phyloP scores from a whole-genome alignment of 176 grass and related monocot species.

The Triticum monococcum region DNA sequence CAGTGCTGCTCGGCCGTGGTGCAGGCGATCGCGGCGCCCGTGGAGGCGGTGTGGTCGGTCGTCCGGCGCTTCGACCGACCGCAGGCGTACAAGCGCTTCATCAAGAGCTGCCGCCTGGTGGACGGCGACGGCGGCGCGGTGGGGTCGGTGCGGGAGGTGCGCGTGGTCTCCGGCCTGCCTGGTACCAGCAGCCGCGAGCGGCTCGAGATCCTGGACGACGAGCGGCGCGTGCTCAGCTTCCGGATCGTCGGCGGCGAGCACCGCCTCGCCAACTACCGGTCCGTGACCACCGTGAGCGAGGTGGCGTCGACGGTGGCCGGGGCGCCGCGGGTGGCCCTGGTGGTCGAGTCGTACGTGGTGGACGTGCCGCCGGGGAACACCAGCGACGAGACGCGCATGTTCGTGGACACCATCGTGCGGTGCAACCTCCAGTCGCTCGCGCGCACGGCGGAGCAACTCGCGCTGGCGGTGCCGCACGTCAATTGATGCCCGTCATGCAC shows the following conservation, averaged over 20 bases:
- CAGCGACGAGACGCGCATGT: conserved; percentile 58
- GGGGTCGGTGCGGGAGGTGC: conserved; percentile 68
- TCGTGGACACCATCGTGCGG: conserved; percentile 78
- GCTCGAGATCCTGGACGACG: conserved; percentile 83
- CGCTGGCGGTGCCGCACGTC: background rate
- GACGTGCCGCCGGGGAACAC: conserved; percentile 88
- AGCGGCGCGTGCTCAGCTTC: conserved; percentile 73
- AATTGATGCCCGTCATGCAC: conserved; percentile 10
- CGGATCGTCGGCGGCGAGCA: conserved; percentile 77
- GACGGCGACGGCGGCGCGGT: conserved; percentile 60
- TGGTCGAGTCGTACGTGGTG: conserved; percentile 91
- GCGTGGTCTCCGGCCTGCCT: conserved; percentile 65
- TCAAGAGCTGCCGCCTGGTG: conserved; percentile 71
- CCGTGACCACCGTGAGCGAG: conserved; percentile 77
- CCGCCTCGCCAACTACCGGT: conserved; percentile 82
- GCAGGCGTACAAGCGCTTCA: conserved; percentile 82
- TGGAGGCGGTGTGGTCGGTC: conserved; percentile 74
- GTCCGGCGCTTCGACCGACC: conserved; percentile 85
- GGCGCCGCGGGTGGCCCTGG: conserved; percentile 29
- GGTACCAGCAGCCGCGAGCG: conserved; percentile 63
- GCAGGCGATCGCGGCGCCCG: conserved; percentile 50
- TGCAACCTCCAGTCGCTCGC: conserved; percentile 77
- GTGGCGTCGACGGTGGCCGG: background rate
- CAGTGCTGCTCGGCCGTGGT: conserved; percentile 65
- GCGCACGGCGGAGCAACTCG: conserved; percentile 41